Conservation (phyloP, 1,284 basidiomycete genomes). For the Salmacisia buchloeana region DNA sequence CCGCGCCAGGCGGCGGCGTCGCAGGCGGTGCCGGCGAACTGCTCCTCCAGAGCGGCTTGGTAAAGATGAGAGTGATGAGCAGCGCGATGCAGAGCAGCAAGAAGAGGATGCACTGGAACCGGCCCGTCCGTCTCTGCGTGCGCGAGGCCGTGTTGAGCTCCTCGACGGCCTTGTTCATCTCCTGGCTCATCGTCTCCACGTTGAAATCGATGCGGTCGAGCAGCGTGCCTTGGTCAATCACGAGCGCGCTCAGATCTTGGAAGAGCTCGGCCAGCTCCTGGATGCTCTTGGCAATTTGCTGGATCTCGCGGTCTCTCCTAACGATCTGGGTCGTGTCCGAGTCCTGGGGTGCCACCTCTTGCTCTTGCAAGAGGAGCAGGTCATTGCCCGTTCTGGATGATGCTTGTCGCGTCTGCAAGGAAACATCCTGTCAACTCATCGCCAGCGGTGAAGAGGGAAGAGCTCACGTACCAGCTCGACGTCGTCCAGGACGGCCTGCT, state of each 20-base stretch:
- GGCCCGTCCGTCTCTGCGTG: constrained; percentile 86
- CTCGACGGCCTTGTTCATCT: constrained; percentile 74
- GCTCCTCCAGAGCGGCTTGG: constrained; percentile 60
- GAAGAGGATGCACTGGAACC: constrained; percentile 86
- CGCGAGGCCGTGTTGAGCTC: constrained; percentile 80
- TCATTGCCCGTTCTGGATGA: constrained; percentile 14
- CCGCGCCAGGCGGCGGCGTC: neutral
- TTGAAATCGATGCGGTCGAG: constrained; percentile 97
- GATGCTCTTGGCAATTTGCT: constrained; percentile 87
- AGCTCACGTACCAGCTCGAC: constrained; percentile 37
- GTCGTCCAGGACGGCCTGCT: constrained; percentile 40
- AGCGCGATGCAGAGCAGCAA: constrained; percentile 82
- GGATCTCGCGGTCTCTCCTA: constrained; percentile 64
- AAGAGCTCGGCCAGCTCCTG: constrained; percentile 87
- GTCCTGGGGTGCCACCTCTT: constrained; percentile 13
- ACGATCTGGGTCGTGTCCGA: constrained; percentile 24
- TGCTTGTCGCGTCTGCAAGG: constrained; percentile 4
- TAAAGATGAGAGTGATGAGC: constrained; percentile 70
- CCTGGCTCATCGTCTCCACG: constrained; percentile 79
- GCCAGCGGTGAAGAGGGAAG: too few relatives aligned
- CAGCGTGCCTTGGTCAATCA: constrained; percentile 96
- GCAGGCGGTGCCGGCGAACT: neutral
- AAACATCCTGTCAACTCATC: too few relatives aligned
- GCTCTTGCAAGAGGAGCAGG: constrained; percentile 17
- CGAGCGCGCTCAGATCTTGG: constrained; percentile 83